Percentiles rank a stretch among this genome's conserved stretches.
These are phyloP conservation scores for Suillus subluteus DNA, from an alignment of 768 basidiomycete species.

Conservation along the genomic window DNA sequence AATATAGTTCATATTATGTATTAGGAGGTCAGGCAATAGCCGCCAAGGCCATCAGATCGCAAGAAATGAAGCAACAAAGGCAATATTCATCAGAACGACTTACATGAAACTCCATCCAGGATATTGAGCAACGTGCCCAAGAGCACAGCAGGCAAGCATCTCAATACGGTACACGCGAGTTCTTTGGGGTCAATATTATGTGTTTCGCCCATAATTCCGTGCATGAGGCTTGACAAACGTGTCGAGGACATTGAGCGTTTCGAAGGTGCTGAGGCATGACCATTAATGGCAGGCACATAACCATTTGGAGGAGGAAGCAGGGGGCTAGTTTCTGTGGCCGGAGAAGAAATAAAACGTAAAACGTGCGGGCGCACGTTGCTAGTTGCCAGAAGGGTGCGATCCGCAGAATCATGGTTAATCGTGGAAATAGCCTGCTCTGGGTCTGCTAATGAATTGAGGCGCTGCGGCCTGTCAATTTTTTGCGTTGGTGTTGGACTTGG, in stretches of 20 bases:
- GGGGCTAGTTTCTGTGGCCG: not conserved
- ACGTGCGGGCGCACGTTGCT: not conserved
- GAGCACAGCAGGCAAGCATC: constrained; percentile 79
- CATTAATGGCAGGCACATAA: not conserved
- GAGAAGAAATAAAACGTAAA: not conserved
- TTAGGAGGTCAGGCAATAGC: not conserved
- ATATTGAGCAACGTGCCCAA: constrained; percentile 87
- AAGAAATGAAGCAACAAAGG: constrained; percentile 3
- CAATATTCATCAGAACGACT: constrained; percentile 32
- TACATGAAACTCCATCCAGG: constrained; percentile 91
- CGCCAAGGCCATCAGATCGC: constrained; percentile 8
- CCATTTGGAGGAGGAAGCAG: constrained; percentile 2
- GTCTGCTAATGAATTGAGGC: constrained; percentile 5
- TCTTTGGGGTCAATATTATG: constrained; percentile 6
- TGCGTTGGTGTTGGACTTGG: constrained; percentile 12
- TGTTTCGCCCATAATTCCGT: not conserved
- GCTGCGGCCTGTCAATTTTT: constrained; percentile 17
- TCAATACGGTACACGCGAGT: constrained; percentile 25
- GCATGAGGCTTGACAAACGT: constrained; percentile 3
- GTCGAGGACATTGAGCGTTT: not conserved
- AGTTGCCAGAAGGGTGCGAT: not conserved
- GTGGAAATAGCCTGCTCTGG: not conserved
- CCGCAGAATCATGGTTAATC: not conserved
- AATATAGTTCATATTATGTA: constrained; percentile 10
- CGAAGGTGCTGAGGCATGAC: not conserved